Percentiles rank a stretch among this genome's conserved stretches.
Evolutionary conservation across 2,329 filamentous ascomycete species (phyloP).

Genomic region (Phyllosticta capitalensis): DNA sequence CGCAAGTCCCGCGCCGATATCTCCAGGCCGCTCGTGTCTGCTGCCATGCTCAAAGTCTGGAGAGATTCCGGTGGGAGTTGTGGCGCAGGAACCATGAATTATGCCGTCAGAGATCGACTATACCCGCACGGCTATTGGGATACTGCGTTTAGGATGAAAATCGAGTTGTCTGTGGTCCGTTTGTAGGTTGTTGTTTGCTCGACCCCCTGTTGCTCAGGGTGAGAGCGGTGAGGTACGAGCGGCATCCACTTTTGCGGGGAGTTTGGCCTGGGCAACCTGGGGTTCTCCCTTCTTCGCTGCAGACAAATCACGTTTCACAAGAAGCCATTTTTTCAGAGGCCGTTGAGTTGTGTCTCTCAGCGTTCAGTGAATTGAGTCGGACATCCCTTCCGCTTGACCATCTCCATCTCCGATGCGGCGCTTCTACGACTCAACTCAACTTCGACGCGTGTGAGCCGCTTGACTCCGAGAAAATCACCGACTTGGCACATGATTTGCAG

Average conservation of each 20-base stretch:
- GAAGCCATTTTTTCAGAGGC: neutral
- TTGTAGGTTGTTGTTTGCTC: neutral
- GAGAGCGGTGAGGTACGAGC: constrained; percentile 1
- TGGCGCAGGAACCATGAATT: neutral
- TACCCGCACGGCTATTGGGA: neutral
- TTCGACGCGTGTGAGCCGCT: neutral
- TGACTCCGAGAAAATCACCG: neutral
- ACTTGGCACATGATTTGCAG: neutral
- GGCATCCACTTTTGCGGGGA: constrained; percentile 9
- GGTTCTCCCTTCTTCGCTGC: neutral
- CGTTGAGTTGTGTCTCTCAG: neutral
- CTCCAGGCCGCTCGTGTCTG: constrained; percentile 1
- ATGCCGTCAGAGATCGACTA: neutral
- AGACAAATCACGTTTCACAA: neutral
- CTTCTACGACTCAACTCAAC: neutral
- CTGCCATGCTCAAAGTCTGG: neutral
- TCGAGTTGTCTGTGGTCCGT: no score
- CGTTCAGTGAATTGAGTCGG: neutral
- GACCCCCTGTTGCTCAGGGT: constrained; percentile 6
- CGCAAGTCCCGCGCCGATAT: constrained; percentile 9
- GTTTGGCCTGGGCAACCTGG: neutral
- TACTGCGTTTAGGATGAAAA: neutral
- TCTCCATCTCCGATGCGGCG: neutral
- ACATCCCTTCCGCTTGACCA: neutral
- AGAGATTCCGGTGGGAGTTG: neutral